Base-by-base conservation (phyloP, 2,329 filamentous ascomycete species). In the Penicillium hesseltinei region DNA sequence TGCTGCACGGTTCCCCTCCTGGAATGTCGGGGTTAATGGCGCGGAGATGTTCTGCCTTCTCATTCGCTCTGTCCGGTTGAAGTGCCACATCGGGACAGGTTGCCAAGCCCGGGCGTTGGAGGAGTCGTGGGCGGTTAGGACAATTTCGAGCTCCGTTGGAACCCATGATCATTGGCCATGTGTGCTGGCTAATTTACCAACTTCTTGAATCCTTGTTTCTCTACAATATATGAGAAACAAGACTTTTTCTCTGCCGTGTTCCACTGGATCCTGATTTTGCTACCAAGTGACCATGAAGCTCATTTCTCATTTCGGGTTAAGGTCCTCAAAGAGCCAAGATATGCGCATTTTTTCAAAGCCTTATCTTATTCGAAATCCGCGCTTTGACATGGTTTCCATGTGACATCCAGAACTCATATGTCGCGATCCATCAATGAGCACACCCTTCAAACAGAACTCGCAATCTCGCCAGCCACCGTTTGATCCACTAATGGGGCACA, bases 1-100 rank as follows among this genome's bases (percentile, higher is more conserved):
- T 13, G 27, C 46, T 25, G 54, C 54, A 52, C 54, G 39, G 54
- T 52, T 56, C 54, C 21, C 52, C 36, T 50, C 35, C 21, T 42
- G 10, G 23, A 50, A 54, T 35, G 27, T 21, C 45, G 45, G 45
- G 45, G 52, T 25, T 43, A 13, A 27, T 43, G 6, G 44, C 38
- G 45, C 15, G 27, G 6, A 29, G 52, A 21, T 27, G 19, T 23
- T 19, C 29, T 19, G 29, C 17, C 33, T 27, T 39, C 23, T 36
- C 23, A 56, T 56, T 56, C 39, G 54, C 47, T 31, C 13, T 51
- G 8, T 8, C 23, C 29, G 17, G 17, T 27, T 40, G 36, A n/a
- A 25, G 29, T 27, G 47, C 50, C 35, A 5, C 23, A 38, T 57
- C 21, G 42, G 49, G 42, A n/a, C 19, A 45, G 8, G 38, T 39